Base-by-base conservation (phyloP, 352 stramenopile species). In the Aphanomyces euteiches region DNA sequence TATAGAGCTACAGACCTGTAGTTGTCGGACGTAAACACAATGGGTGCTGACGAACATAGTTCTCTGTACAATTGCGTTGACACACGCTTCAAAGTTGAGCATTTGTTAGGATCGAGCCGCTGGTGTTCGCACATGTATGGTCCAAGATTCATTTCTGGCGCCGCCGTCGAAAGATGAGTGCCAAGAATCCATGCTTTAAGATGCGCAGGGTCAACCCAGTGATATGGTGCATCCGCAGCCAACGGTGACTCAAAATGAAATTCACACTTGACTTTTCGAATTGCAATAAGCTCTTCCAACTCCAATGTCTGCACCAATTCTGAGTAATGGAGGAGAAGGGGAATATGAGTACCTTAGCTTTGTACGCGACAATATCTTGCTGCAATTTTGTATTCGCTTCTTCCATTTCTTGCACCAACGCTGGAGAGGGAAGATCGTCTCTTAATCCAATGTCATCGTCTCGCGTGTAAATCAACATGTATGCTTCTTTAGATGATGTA, bases 391-490 rank as follows among this genome's bases (percentile, higher is more conserved):
- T 76, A 45, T 81, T 83, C n/a, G 48, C 69, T 6, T 66, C 76
- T 13, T 65, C 43, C 12, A 87, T 75, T 53, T 91, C 80, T 7
- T 72, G 61, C 7, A 79, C 73, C 72, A 89, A 92, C 2, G 76
- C 78, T 0, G 61, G 75, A 28, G 75, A 72, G 43, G 79, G 73
- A 15, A 94, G 77, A 13, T 87, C 77, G 21, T 72, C 54, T 56
- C 70, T 79, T 10, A 77, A 47, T 36, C 56, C 48, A n/a, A 72
- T 10, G 19, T 57, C 36, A 17, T 85, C 76, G 2, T 85, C 81
- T 38, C 80, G 79, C 59, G 82, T 77, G 66, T 95, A 96, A 38
- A 95, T 73, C 21, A 96, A 73, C 88, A 96, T 96, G 71, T 96
- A 96, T 13, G 88, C 87, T 57, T 96, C 87, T 19, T 85, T 80